A percentile compares a stretch with the other conserved stretches of the same genome.
Evolutionary conservation across 768 basidiomycete genomes (phyloP).

Genomic region (Cystofilobasidium ferigula): DNA sequence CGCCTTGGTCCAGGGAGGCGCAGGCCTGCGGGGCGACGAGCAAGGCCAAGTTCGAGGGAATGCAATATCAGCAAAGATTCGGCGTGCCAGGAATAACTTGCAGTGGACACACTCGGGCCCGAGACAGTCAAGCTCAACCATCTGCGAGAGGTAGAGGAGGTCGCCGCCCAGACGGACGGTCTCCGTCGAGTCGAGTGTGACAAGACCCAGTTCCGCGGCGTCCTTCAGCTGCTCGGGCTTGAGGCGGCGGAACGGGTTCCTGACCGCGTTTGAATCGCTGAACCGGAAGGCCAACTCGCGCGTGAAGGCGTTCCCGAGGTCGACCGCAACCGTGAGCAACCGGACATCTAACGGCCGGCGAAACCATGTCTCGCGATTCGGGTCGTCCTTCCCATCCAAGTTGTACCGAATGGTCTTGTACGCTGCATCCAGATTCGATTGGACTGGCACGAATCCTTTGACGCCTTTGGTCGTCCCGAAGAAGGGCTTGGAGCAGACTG

Average conservation of each 20-base stretch:
- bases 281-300: background rate
- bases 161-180: background rate
- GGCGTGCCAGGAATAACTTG: background rate
- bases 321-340: background rate
- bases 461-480: no score
- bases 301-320: background rate
- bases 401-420: no score
- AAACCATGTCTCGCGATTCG: background rate
- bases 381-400: no score
- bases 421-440: no score
- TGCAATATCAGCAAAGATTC: background rate
- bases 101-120: no score
- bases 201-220: background rate
- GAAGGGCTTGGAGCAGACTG: background rate
- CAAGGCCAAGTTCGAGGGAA: no score
- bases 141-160: background rate
- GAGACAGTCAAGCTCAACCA: background rate
- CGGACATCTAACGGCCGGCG: background rate
- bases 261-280: background rate
- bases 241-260: no score
- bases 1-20: background rate
- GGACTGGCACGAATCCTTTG: no score
- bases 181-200: background rate
- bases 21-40: background rate
- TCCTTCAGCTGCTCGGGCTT: background rate